These are phyloP conservation scores for Leccinum rimulosum DNA, from an alignment of 768 basidiomycete species.

Conservation along the genomic window DNA sequence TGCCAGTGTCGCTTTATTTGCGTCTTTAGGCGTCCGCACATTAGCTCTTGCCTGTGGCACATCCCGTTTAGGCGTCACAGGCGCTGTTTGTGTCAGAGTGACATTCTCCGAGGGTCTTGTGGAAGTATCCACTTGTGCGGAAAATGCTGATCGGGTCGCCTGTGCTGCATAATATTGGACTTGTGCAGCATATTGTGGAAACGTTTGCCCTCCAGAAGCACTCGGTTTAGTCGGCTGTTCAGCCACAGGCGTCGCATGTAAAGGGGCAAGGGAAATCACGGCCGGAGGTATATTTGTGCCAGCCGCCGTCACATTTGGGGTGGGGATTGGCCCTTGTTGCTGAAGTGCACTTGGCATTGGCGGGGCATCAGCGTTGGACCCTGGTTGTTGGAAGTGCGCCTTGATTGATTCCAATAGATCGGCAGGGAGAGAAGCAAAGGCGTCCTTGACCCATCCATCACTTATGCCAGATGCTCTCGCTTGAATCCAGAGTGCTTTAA, in stretches of 20 bases:
- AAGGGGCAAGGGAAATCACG: background rate
- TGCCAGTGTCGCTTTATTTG: slow-evolving; percentile 51
- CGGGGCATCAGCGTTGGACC: background rate
- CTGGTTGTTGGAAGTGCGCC: slow-evolving; percentile 5
- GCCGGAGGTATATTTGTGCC: background rate
- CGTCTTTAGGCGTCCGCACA: slow-evolving; percentile 36
- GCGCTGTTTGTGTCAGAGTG: background rate
- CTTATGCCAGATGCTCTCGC: slow-evolving; percentile 19
- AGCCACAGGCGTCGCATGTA: background rate
- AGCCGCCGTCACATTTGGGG: background rate
- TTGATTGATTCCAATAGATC: slow-evolving; percentile 10
- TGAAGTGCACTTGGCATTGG: background rate
- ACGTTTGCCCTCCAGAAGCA: background rate
- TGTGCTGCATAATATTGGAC: slow-evolving; percentile 24
- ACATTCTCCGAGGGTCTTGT: background rate
- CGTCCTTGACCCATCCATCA: slow-evolving; percentile 20
- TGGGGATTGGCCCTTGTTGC: background rate
- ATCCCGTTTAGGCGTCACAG: slow-evolving; percentile 10
- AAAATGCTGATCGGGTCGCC: slow-evolving; percentile 7
- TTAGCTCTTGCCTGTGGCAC: background rate
- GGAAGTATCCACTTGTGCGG: slow-evolving; percentile 3
- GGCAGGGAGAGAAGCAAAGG: slow-evolving; percentile 18
- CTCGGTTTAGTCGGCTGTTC: background rate
- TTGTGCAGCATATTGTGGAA: slow-evolving; percentile 11
- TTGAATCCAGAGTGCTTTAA: slow-evolving; percentile 12